A percentile compares a stretch with the other conserved stretches of the same genome.
Evolutionary conservation across 202 grass and related monocot species (phyloP).

Genomic region (Cymbopogon flexuosus): DNA sequence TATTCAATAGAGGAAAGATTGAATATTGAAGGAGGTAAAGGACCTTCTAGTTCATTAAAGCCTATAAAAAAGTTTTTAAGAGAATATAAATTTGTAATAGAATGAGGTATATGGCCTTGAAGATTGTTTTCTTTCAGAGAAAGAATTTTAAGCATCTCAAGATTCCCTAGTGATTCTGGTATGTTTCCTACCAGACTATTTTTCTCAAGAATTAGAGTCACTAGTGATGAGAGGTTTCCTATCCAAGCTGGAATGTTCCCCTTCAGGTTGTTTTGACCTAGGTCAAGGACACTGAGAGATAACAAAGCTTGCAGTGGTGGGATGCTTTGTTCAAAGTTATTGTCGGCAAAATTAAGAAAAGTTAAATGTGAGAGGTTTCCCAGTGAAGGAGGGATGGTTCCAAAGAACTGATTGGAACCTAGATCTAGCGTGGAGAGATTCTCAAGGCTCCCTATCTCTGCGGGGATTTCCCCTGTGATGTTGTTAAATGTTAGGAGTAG

Average conservation of each 20-base stretch:
- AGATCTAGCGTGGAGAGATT: background rate
- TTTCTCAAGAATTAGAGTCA: constrained; percentile 29
- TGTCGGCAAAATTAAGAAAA: constrained; percentile 21
- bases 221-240: constrained; percentile 28
- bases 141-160: constrained; percentile 14
- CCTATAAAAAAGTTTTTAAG: background rate
- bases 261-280: constrained; percentile 25
- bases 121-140: constrained; percentile 22
- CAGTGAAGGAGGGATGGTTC: constrained; percentile 3
- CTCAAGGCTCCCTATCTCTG: constrained; percentile 32
- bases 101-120: constrained; percentile 7
- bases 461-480: constrained; percentile 24
- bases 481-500: background rate
- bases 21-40: constrained; percentile 34
- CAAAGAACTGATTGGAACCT: constrained; percentile 13
- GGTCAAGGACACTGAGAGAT: background rate
- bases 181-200: constrained; percentile 40
- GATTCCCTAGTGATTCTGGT: constrained; percentile 33
- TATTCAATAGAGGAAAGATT: constrained; percentile 35
- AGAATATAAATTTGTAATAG: background rate
- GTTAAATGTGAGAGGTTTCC: constrained; percentile 27
- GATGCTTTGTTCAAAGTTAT: constrained; percentile 27
- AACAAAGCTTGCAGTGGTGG: constrained; percentile 10
- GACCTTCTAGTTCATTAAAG: constrained; percentile 24
- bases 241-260: constrained; percentile 36